Percentiles rank a stretch among this genome's conserved stretches.
Evolutionary conservation across 306 rosid genomes (phyloP).

Genomic region (Vigna mungo): DNA sequence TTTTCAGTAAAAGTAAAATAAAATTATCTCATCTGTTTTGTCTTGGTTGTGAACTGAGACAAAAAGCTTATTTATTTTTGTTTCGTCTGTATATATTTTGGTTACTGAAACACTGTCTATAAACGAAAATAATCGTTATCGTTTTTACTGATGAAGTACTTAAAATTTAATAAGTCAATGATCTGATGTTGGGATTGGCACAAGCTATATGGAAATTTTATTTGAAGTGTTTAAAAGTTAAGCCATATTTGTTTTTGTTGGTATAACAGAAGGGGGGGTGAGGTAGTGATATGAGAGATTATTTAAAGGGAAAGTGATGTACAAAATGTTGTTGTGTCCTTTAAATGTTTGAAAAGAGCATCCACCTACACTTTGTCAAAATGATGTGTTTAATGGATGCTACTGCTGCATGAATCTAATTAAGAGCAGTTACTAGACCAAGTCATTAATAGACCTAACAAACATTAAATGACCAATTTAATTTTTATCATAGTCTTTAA

Average conservation of each 20-base stretch:
- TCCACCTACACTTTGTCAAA: constrained; percentile 75
- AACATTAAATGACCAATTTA: constrained; percentile 72
- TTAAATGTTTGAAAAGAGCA: constrained; percentile 86
- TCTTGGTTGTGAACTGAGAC: no score
- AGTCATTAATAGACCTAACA: constrained; percentile 83
- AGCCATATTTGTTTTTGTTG: constrained; percentile 13
- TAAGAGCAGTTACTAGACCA: constrained; percentile 73
- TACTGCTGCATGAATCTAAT: constrained; percentile 73
- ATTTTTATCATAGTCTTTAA: constrained; percentile 62
- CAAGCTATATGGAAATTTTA: no score
- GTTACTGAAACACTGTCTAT: no score
- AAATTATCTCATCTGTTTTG: no score
- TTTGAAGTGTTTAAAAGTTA: constrained; percentile 23
- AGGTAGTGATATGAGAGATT: constrained; percentile 47
- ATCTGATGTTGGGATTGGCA: no score
- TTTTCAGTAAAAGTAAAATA: no score
- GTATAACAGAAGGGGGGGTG: constrained; percentile 33
- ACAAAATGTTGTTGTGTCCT: constrained; percentile 55
- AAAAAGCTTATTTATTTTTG: no score
- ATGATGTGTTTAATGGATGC: constrained; percentile 60
- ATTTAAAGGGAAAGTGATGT: constrained; percentile 48
- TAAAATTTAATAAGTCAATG: no score
- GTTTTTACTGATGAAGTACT: no score
- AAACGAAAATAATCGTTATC: no score
- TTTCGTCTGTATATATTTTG: no score